Evolutionary conservation across 164 flowering plant species (phyloP), one percentile per base, ranked within the genome.

Genomic region (Berberis vulgaris): DNA sequence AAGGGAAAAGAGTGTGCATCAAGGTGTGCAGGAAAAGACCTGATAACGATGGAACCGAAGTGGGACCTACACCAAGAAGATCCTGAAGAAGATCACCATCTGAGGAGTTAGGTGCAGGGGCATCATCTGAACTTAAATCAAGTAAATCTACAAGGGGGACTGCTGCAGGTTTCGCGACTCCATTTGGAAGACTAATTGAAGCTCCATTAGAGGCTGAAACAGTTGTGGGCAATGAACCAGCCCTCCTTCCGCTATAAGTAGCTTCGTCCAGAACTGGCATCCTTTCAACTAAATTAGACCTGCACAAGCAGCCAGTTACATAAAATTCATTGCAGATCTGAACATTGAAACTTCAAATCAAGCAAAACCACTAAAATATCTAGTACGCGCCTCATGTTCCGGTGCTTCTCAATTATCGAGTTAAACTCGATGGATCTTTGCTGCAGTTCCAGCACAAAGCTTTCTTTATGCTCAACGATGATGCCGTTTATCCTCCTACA

Each of bases 251-350:
- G 72, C 78, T 80, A 67, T 83, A 86, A 61, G 91, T 80, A 71
- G 97, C 83, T 77, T 95, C 99, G 77, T 95, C 99, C 61, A 91
- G 80, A 70, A 88, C 96, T n/a, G 97, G 97, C 97, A 95, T 95
- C 69, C 92, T 81, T 76, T 95, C 99, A 64, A 91, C 81, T 77
- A 95, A 78, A 4, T 82, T 69, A 72, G 92, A 74, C 76, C 99
- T 95, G 82, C 65, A 78, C 58, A 46, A 69, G 58, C 54, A 73
- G 62, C 50, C 61, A n/a, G n/a, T 59, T n/a, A 12, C 59, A 45
- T 49, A 45, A 59, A 52, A 46, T 4, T n/a, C 38, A 54, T 56
- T 49, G 11, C 6, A 53, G 59, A 26, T 26, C 3, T 38, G 6
- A 5, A 13, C 42, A 52, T 26, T 26, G 49, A 43, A 7, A 55